Percentiles rank a stretch among this genome's conserved stretches.
Conservation (phyloP, 768 basidiomycete species). For the Gloeophyllum trabeum region DNA sequence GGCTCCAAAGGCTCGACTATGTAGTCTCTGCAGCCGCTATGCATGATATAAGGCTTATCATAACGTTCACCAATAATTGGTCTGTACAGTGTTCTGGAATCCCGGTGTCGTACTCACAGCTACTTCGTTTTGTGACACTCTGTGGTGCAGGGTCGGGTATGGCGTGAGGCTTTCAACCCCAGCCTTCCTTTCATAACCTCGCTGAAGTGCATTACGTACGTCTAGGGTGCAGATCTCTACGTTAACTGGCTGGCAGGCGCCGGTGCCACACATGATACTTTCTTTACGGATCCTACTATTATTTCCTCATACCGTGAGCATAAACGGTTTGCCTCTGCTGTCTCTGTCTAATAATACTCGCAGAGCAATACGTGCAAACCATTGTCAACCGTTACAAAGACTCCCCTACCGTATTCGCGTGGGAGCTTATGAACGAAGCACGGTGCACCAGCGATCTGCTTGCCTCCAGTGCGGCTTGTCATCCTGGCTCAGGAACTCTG, state of each 20-base stretch:
- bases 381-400: slow-evolving; percentile 19
- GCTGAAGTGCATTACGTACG: slow-evolving; percentile 1
- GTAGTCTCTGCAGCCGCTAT: slow-evolving; percentile 37
- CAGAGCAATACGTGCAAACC: slow-evolving; percentile 18
- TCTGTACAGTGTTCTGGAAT: no score
- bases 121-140: neutral
- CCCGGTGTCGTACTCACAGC: no score
- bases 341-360: neutral
- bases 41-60: slow-evolving; percentile 37
- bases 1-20: slow-evolving; percentile 39
- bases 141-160: slow-evolving; percentile 36
- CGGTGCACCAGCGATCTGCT: slow-evolving; percentile 38
- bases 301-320: slow-evolving; percentile 17
- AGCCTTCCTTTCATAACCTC: no score
- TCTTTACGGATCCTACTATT: slow-evolving; percentile 18
- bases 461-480: slow-evolving; percentile 35
- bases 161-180: slow-evolving; percentile 23
- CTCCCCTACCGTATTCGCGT: slow-evolving; percentile 18
- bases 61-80: slow-evolving; percentile 50
- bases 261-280: slow-evolving; percentile 16
- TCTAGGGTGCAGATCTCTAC: slow-evolving; percentile 23
- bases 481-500: slow-evolving; percentile 32
- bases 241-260: slow-evolving; percentile 16
- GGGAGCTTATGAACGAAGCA: slow-evolving; percentile 42
- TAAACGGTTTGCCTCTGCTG: neutral